These are phyloP conservation scores for Aspergillus panamensis DNA, from an alignment of 495 filamentous ascomycete genomes.

Conservation along the genomic window DNA sequence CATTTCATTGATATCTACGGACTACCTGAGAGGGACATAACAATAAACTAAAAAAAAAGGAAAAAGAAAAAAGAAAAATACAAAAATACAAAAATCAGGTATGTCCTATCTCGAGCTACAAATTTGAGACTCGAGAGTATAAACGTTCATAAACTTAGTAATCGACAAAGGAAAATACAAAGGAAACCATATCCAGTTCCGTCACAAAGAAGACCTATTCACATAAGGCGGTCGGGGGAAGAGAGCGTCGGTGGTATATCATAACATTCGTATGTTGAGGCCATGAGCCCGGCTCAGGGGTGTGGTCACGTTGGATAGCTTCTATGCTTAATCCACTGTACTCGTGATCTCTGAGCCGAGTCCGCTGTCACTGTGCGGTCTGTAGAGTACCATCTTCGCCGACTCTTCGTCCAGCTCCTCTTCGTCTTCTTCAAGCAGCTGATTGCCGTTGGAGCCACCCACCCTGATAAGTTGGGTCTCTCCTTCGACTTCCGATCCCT, in stretches of 20 bases:
- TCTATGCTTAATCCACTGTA: constrained; percentile 17
- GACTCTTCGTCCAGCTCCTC: constrained; percentile 27
- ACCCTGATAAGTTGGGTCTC: constrained; percentile 20
- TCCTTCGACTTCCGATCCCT: constrained; percentile 14
- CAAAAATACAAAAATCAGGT: background rate
- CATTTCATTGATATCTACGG: constrained; percentile 8
- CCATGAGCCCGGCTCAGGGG: constrained; percentile 1
- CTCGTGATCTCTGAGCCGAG: constrained; percentile 44
- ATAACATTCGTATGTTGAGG: constrained; percentile 5
- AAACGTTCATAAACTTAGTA: constrained; percentile 5
- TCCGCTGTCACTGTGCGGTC: constrained; percentile 42
- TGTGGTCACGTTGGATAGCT: background rate
- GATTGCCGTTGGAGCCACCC: constrained; percentile 18
- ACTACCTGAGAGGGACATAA: constrained; percentile 1
- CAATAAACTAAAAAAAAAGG: background rate
- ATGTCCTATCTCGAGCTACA: constrained; percentile 1
- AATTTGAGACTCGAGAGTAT: background rate
- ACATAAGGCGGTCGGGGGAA: constrained; percentile 4
- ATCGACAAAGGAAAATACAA: constrained; percentile 24
- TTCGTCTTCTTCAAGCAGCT: constrained; percentile 15
- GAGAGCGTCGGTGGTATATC: constrained; percentile 29
- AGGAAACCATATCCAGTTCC: constrained; percentile 12
- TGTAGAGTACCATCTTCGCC: constrained; percentile 38
- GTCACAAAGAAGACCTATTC: constrained; percentile 19
- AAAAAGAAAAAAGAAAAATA: background rate